Percentiles rank a stretch among this genome's conserved stretches.
Conservation (phyloP, 306 rosid species). For the Vicia villosa region DNA sequence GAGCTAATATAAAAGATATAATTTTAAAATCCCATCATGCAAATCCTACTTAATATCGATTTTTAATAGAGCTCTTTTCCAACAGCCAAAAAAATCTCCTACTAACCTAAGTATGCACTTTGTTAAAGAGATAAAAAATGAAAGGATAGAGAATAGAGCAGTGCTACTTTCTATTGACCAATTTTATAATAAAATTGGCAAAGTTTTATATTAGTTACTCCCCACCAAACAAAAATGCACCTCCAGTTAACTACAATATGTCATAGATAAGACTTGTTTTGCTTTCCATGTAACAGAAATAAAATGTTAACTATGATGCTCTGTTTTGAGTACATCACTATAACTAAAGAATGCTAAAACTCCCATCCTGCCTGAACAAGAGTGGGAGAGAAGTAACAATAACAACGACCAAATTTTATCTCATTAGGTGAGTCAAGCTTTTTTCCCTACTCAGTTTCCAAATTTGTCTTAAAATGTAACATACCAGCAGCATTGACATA, state of each 20-base stretch:
- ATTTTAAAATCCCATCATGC: not conserved
- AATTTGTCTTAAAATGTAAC: conserved; percentile 22
- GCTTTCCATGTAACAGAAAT: not conserved
- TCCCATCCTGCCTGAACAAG: conserved; percentile 3
- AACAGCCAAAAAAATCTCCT: conserved; percentile 12
- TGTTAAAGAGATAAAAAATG: conserved; percentile 2
- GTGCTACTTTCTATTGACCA: conserved; percentile 7
- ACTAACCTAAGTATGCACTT: not conserved
- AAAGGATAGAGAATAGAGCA: conserved; percentile 9
- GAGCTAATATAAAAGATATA: not conserved
- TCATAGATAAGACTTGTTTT: not conserved
- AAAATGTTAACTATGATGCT: conserved; percentile 17
- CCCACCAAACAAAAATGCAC: not conserved
- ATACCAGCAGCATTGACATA: not conserved
- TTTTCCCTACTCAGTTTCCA: conserved; percentile 9
- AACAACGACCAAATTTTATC: not conserved
- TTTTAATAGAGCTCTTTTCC: not conserved
- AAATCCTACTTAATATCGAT: conserved; percentile 15
- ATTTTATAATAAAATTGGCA: conserved; percentile 1
- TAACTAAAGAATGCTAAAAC: conserved; percentile 7
- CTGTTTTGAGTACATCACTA: conserved; percentile 4
- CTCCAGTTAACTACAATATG: not conserved
- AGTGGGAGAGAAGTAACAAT: not conserved
- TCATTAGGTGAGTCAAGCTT: not conserved
- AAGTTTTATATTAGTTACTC: not conserved